Evolutionary conservation across 306 rosid species (phyloP).

Genomic region (Trifolium repens): DNA sequence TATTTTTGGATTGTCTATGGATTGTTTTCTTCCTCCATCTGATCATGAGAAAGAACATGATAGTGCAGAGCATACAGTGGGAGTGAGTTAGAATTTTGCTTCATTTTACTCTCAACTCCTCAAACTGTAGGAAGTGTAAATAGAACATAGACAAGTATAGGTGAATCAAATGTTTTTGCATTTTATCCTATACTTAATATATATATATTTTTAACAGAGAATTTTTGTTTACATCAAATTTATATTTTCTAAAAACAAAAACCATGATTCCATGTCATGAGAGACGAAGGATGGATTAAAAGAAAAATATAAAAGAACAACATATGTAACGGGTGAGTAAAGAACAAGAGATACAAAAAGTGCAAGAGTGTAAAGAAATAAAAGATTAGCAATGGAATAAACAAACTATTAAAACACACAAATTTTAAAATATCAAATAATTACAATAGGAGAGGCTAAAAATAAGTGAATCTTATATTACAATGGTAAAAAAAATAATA

Average conservation of each 20-base stretch:
- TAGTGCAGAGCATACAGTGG: conserved; percentile 45
- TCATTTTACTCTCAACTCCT: not conserved
- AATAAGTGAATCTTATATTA: too few relatives aligned
- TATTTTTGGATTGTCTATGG: conserved; percentile 76
- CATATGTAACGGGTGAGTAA: not conserved
- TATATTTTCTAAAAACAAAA: not conserved
- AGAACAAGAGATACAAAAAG: not conserved
- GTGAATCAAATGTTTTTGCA: conserved; percentile 1
- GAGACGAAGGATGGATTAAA: not conserved
- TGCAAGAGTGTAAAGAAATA: not conserved
- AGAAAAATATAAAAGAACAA: not conserved
- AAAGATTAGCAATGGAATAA: not conserved
- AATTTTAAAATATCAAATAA: too few relatives aligned
- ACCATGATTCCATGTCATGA: not conserved
- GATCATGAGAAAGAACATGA: conserved; percentile 65
- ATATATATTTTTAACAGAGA: conserved; percentile 2
- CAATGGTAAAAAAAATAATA: too few relatives aligned
- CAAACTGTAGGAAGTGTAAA: conserved; percentile 33
- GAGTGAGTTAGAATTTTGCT: conserved; percentile 38
- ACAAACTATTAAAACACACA: not conserved
- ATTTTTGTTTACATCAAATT: conserved; percentile 3
- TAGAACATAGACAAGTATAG: conserved; percentile 41
- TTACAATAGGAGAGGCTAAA: too few relatives aligned
- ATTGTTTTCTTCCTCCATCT: conserved; percentile 82
- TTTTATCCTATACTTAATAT: not conserved